phyloP scores from a whole-genome alignment of 1,284 basidiomycete species.

The Cryptococcus sp. region DNA sequence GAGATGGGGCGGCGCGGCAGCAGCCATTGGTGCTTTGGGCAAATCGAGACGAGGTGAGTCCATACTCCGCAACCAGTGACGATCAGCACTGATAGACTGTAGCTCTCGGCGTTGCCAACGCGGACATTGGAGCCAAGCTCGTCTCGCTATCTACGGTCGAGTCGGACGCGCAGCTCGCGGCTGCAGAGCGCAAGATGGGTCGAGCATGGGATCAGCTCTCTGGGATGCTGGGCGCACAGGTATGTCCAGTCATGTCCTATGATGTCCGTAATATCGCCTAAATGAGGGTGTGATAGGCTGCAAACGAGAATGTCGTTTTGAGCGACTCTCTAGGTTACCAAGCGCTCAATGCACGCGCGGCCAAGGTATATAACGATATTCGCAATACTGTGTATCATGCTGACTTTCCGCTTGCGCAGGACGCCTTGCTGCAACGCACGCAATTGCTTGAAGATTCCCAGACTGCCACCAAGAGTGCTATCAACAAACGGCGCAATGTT shows the following conservation, averaged over 20 bases:
- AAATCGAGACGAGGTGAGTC: slow-evolving; percentile 71
- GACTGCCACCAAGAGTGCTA: slow-evolving; percentile 82
- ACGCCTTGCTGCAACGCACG: slow-evolving; percentile 82
- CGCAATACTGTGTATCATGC: not conserved
- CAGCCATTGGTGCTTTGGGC: slow-evolving; percentile 79
- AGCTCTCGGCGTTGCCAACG: slow-evolving; percentile 74
- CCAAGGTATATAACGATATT: slow-evolving; percentile 59
- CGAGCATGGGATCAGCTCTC: slow-evolving; percentile 79
- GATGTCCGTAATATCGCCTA: not conserved
- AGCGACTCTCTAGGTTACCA: slow-evolving; percentile 92
- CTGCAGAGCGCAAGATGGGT: slow-evolving; percentile 78
- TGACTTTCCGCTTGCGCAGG: slow-evolving; percentile 49
- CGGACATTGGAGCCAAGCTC: slow-evolving; percentile 85
- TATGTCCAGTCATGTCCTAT: slow-evolving; percentile 24
- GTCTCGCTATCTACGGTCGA: slow-evolving; percentile 86
- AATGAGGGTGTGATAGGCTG: slow-evolving; percentile 55
- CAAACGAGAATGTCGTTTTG: slow-evolving; percentile 87
- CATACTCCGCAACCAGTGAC: not conserved
- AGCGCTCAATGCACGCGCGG: slow-evolving; percentile 88
- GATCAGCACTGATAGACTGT: not conserved
- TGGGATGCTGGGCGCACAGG: slow-evolving; percentile 78
- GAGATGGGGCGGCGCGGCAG: slow-evolving; percentile 84
- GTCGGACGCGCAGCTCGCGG: slow-evolving; percentile 73
- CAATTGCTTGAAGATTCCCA: slow-evolving; percentile 89
- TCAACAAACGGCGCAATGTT: slow-evolving; percentile 84